Percentiles rank a stretch among this genome's conserved stretches.
phyloP scores from a whole-genome alignment of 805 yeast species.

The Metschnikowia bowlesiae region DNA sequence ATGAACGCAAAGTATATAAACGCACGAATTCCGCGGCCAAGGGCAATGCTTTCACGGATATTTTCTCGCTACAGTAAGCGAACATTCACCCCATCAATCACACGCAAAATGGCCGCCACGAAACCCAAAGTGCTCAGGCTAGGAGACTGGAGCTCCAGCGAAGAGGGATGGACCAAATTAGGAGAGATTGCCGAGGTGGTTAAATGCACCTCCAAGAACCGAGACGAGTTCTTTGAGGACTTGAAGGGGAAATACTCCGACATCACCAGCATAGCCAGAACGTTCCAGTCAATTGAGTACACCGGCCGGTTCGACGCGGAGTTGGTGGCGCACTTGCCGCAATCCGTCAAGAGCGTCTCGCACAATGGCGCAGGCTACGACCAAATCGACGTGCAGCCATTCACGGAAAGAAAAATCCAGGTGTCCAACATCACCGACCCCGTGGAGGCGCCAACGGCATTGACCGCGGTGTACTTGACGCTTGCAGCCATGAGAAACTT shows the following conservation, averaged over 20 bases:
- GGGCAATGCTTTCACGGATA: not conserved
- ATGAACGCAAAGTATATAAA: not conserved
- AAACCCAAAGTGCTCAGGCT: slow-evolving; percentile 18
- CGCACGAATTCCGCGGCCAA: not conserved
- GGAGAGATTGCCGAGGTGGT: slow-evolving; percentile 30
- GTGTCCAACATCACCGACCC: slow-evolving; percentile 64
- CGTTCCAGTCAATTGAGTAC: slow-evolving; percentile 45
- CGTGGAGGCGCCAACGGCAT: slow-evolving; percentile 71
- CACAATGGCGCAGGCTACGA: slow-evolving; percentile 79
- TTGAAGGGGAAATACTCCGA: slow-evolving; percentile 42
- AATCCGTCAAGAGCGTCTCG: slow-evolving; percentile 46
- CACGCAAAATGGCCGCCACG: slow-evolving; percentile 6
- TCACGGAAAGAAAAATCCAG: slow-evolving; percentile 51
- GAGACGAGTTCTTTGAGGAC: slow-evolving; percentile 41
- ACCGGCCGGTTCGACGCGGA: slow-evolving; percentile 69
- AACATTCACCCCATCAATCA: not conserved
- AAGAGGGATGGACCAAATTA: slow-evolving; percentile 13
- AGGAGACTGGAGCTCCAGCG: slow-evolving; percentile 15
- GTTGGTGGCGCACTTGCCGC: slow-evolving; percentile 51
- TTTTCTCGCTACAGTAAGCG: not conserved
- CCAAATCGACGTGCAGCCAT: slow-evolving; percentile 56
- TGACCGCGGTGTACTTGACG: slow-evolving; percentile 58
- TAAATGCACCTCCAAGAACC: slow-evolving; percentile 29
- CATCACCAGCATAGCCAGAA: slow-evolving; percentile 44
- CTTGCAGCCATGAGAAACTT: slow-evolving; percentile 66